A percentile compares a stretch with the other conserved stretches of the same genome.
These are phyloP conservation scores for Botrytis deweyae DNA, from an alignment of 2,329 filamentous ascomycete species.

Conservation along the genomic window DNA sequence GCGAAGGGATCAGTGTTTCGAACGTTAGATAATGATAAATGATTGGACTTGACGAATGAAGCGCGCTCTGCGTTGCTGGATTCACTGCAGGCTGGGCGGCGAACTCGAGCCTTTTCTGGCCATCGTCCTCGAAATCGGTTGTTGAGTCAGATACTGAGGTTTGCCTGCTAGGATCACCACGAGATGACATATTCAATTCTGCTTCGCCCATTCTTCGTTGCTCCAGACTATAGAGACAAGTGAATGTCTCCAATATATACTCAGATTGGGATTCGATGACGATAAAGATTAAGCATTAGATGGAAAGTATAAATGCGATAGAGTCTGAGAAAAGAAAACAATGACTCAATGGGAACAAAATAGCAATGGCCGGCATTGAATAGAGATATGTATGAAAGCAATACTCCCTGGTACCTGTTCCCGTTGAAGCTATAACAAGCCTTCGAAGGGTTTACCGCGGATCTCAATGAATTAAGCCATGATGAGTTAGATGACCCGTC, in stretches of 20 bases:
- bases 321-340: neutral
- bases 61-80: conserved; percentile 18
- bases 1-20: conserved; percentile 34
- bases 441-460: neutral
- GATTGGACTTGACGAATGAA: conserved; percentile 28
- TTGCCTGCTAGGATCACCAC: conserved; percentile 26
- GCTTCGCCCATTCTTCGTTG: conserved; percentile 26
- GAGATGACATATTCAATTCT: conserved; percentile 25
- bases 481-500: conserved; percentile 14
- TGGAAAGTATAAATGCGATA: neutral
- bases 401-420: neutral
- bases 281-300: neutral
- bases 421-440: neutral
- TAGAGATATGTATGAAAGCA: neutral
- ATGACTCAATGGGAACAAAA: neutral
- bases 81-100: neutral
- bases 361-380: neutral
- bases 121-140: conserved; percentile 21
- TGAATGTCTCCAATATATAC: neutral
- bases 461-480: conserved; percentile 10
- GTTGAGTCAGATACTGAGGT: conserved; percentile 20
- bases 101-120: conserved; percentile 13
- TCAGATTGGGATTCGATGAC: neutral
- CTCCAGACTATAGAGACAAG: neutral
- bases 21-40: conserved; percentile 39